Conservation (phyloP, 495 filamentous ascomycete genomes). For the Evansstolkia leycettana region DNA sequence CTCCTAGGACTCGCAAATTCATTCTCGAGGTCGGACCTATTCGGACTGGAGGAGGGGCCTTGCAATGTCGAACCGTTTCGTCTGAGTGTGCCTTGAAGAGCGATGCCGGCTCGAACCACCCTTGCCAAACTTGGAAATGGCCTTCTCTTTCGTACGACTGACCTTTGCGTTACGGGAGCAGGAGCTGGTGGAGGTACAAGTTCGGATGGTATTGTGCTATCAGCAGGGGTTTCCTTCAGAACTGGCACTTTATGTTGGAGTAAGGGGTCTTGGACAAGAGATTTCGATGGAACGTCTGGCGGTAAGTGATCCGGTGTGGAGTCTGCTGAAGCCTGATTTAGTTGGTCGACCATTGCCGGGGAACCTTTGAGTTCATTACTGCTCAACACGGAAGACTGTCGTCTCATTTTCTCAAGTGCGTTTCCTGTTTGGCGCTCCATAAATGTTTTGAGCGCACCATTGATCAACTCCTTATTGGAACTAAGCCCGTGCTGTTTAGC, state of each 20-base stretch:
- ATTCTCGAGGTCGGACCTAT: conserved; percentile 1
- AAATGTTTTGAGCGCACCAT: conserved; percentile 15
- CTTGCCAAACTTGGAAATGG: conserved; percentile 22
- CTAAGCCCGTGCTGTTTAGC: conserved; percentile 25
- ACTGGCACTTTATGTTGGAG: neutral
- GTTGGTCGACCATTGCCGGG: too few species aligned
- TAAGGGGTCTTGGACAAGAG: neutral
- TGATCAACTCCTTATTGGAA: conserved; percentile 10
- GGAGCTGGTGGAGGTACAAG: neutral
- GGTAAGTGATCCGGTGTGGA: too few species aligned
- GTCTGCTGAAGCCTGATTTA: too few species aligned
- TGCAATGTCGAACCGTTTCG: conserved; percentile 4
- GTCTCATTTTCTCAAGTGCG: conserved; percentile 7
- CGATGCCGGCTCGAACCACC: conserved; percentile 34
- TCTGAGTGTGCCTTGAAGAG: conserved; percentile 33
- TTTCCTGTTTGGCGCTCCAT: conserved; percentile 12
- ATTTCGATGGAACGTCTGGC: too few species aligned
- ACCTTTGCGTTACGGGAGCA: neutral
- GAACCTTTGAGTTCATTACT: too few species aligned
- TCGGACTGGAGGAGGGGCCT: conserved; percentile 4
- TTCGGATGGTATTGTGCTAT: too few species aligned
- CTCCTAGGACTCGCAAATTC: conserved; percentile 14
- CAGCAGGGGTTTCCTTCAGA: too few species aligned
- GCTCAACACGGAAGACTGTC: conserved; percentile 12
- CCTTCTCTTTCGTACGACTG: conserved; percentile 1